These are phyloP conservation scores for Eucalyptus marginata DNA, from an alignment of 345 rosid species.

Conservation along the genomic window DNA sequence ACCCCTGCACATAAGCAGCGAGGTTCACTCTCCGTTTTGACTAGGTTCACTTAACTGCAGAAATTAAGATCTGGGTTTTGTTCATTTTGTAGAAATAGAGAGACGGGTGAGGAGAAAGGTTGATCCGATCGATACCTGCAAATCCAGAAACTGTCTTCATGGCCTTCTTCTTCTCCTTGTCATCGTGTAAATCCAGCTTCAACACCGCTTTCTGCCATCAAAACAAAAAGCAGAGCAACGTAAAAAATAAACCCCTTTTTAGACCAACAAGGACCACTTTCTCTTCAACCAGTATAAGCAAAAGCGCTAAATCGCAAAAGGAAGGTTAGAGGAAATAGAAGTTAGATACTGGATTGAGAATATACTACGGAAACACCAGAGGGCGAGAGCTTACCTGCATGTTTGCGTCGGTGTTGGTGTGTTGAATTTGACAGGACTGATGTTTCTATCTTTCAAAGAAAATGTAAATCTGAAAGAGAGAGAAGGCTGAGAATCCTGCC, in stretches of 20 bases:
- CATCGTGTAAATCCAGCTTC: constrained; percentile 23
- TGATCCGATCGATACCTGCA: constrained; percentile 12
- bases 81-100: not conserved
- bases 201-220: constrained; percentile 42
- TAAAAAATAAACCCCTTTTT: not conserved
- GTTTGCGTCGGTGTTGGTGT: not conserved
- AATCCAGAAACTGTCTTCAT: constrained; percentile 35
- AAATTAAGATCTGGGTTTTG: not conserved
- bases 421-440: not conserved
- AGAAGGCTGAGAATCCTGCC: not conserved
- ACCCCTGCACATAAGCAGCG: not conserved
- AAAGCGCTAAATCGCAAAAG: not conserved
- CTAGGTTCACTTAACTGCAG: not conserved
- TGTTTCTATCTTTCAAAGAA: not conserved
- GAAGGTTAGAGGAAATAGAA: not conserved
- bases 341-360: not conserved
- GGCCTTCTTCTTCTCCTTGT: constrained; percentile 34
- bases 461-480: not conserved
- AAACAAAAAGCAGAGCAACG: not conserved
- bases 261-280: not conserved
- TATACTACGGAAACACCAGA: not conserved
- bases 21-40: not conserved
- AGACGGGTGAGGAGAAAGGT: not conserved
- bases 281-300: not conserved
- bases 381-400: not conserved